Evolutionary conservation across 2,329 filamentous ascomycete genomes (phyloP), one percentile per base, ranked within the genome.

Genomic region (Neopestalotiopsis sp.): DNA sequence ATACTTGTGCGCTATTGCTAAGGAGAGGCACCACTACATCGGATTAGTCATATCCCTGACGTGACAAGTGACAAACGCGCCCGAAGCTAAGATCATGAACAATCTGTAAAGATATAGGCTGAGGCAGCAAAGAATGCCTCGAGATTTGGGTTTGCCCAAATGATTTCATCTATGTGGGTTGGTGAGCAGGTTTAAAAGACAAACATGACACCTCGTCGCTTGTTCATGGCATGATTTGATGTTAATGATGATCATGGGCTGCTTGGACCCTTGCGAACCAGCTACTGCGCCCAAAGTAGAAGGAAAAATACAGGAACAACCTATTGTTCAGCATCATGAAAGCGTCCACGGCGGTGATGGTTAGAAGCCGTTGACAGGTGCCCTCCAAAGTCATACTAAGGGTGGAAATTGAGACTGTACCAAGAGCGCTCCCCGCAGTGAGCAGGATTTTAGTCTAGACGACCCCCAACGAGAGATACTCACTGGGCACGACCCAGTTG

Each of bases 241-340:
- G 62, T 28, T 67, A 20, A 67, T 20, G 24, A 67, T 67, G 7
- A 67, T 4, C 3, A 67, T 38, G 13, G 66, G 66, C 20, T 24
- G 7, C 9, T 57, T 32, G 28, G 57, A 28, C 24, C 24, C 24
- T 28, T 28, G 24, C 24, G 24, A 4, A 28, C 24, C 24, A 4
- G 24, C 24, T 28, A 28, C 66, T n/a, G 57, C 28, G 13, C 66
- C 66, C 4, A 17, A 67, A 10, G 62, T 1, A 9, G 66, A 67
- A 14, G 62, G 57, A 9, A 67, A 32, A 24, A 67, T 53, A 28
- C 3, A 28, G 24, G 0, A 28, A 28, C 24, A 28, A 28, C 3
- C 24, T 28, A 49, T 67, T 67, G 20, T 30, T 4, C n/a, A 67
- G 14, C 24, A 67, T 67, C 57, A 67, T 9, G 32, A 67, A 5